Conservation (phyloP, 805 yeast species). For the Spathaspora hagerdaliae region DNA sequence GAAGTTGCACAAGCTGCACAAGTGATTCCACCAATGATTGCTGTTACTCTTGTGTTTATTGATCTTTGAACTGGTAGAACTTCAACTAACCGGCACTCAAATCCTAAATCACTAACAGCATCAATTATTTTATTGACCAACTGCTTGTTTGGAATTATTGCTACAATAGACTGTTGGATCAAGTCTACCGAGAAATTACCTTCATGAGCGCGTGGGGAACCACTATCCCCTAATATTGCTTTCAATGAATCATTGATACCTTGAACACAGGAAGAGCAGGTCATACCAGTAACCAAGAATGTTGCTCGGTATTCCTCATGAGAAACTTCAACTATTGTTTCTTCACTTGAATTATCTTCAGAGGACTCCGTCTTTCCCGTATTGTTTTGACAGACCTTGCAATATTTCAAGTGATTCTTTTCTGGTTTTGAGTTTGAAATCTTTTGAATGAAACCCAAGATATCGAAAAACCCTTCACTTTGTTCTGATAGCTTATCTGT, state of each 20-base stretch:
- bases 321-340: constrained; percentile 22
- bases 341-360: constrained; percentile 16
- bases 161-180: constrained; percentile 49
- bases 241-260: constrained; percentile 27
- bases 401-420: constrained; percentile 36
- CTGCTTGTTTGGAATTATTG: constrained; percentile 50
- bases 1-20: constrained; percentile 70
- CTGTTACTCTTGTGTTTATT: constrained; percentile 47
- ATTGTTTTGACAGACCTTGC: constrained; percentile 37
- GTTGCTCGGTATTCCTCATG: constrained; percentile 42
- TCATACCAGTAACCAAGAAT: constrained; percentile 47
- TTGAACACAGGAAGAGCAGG: constrained; percentile 36
- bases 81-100: constrained; percentile 51
- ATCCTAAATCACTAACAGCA: constrained; percentile 28
- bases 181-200: constrained; percentile 47
- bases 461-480: constrained; percentile 13
- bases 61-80: constrained; percentile 54
- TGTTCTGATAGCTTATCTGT: constrained; percentile 17
- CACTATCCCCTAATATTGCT: constrained; percentile 10
- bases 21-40: constrained; percentile 69
- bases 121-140: constrained; percentile 29
- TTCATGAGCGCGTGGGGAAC: constrained; percentile 12
- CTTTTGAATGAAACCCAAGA: constrained; percentile 12
- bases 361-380: constrained; percentile 10
- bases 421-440: constrained; percentile 13